A percentile compares a stretch with the other conserved stretches of the same genome.
Evolutionary conservation across 306 rosid species (phyloP).

Genomic region (Corylus americana): DNA sequence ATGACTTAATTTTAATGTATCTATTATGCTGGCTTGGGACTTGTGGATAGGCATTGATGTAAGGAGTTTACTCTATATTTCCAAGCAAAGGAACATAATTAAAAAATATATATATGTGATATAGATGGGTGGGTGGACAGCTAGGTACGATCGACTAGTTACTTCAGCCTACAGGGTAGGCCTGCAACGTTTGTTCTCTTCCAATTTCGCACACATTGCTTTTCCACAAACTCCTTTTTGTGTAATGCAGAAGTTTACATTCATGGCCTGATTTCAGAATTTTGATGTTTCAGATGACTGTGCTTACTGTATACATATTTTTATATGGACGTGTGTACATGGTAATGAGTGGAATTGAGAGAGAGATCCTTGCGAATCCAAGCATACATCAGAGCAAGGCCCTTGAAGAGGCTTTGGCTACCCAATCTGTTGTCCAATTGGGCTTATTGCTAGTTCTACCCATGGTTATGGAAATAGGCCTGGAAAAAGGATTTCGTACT

Average conservation of each 20-base stretch:
- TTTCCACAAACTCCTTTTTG: background rate
- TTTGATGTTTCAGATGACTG: slow-evolving; percentile 67
- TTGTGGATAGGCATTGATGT: background rate
- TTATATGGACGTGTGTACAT: slow-evolving; percentile 87
- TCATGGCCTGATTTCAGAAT: slow-evolving; percentile 13
- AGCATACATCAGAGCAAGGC: slow-evolving; percentile 62
- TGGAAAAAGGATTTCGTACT: slow-evolving; percentile 94
- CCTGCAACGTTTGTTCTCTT: background rate
- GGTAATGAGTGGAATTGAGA: slow-evolving; percentile 96
- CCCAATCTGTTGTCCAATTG: slow-evolving; percentile 84
- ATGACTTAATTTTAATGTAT: background rate
- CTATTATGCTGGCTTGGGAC: background rate
- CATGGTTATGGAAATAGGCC: slow-evolving; percentile 98
- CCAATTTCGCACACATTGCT: background rate
- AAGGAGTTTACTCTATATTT: background rate
- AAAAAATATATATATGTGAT: no score
- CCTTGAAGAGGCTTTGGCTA: slow-evolving; percentile 90
- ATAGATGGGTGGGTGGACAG: background rate
- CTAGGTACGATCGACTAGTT: background rate
- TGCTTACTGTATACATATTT: slow-evolving; percentile 82
- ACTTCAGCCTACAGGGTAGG: background rate
- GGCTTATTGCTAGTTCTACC: slow-evolving; percentile 85
- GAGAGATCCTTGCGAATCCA: slow-evolving; percentile 64
- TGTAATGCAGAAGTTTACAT: background rate
- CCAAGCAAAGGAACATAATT: background rate